Conservation (phyloP, 1,139 yeast genomes). For the Taphrina wiesneri region DNA sequence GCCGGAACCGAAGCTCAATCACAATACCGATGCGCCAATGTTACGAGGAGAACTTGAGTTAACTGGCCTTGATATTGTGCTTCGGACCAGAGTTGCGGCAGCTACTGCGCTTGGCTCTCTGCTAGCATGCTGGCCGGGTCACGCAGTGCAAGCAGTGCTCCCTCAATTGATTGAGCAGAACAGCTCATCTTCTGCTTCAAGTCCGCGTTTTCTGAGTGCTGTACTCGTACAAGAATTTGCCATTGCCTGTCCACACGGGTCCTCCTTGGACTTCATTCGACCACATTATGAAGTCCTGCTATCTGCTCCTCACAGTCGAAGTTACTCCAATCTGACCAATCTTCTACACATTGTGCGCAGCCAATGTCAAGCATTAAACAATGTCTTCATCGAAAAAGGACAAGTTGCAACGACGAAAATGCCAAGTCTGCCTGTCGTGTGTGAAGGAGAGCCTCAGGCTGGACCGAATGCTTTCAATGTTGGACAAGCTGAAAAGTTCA, state of each 20-base stretch:
- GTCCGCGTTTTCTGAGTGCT: slow-evolving; percentile 74
- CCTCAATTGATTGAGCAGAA: slow-evolving; percentile 51
- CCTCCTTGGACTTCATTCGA: slow-evolving; percentile 44
- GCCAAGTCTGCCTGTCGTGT: slow-evolving; percentile 83
- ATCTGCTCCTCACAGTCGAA: slow-evolving; percentile 47
- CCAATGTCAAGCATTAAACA: slow-evolving; percentile 79
- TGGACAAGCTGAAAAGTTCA: slow-evolving; percentile 70
- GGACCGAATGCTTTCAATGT: slow-evolving; percentile 91
- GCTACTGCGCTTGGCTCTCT: slow-evolving; percentile 75
- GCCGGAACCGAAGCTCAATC: slow-evolving; percentile 39
- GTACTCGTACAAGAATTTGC: slow-evolving; percentile 76
- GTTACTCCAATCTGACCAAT: slow-evolving; percentile 81
- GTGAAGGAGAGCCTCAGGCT: slow-evolving; percentile 91
- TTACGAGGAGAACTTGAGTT: slow-evolving; percentile 86
- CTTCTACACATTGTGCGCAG: slow-evolving; percentile 81
- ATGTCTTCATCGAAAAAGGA: slow-evolving; percentile 73
- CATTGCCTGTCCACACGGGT: slow-evolving; percentile 43
- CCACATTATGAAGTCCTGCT: slow-evolving; percentile 51
- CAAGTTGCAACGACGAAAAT: slow-evolving; percentile 71
- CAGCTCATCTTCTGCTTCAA: slow-evolving; percentile 65
- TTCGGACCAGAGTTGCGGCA: slow-evolving; percentile 74
- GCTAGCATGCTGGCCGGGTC: slow-evolving; percentile 46
- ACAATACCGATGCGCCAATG: slow-evolving; percentile 89
- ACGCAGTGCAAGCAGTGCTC: slow-evolving; percentile 43
- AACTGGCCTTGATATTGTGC: slow-evolving; percentile 71